Base-by-base conservation (phyloP, 2,329 filamentous ascomycete species). In the Chaetomium sp. region DNA sequence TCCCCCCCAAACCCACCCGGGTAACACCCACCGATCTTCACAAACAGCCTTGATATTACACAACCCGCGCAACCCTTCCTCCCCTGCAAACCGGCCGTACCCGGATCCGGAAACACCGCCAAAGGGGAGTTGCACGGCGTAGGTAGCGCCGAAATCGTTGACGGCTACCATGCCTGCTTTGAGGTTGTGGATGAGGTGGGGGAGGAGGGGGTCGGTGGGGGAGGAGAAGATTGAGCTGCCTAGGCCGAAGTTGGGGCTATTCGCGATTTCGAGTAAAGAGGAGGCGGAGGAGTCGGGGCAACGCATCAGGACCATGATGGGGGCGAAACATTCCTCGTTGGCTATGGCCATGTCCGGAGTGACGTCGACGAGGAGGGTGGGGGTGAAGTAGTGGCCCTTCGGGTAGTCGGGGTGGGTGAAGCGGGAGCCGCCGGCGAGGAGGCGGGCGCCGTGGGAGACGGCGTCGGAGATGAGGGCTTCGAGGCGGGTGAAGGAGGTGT, bases 101-200 rank as follows among this genome's bases (percentile, higher is more conserved):
- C 89, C 94, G 32, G 88, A 95, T 1, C 91, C 92, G 56, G 82
- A 84, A n/a, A 89, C 84, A 53, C 91, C 94, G 40, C 94, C 94
- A 71, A 99, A 99, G 0, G 94, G 94, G 41, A 99, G 74, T 72
- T 96, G 91, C 6, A 95, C 91, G 52, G 92, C 90, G 68, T 99
- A 99, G 71, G 85, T 96, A 34, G 85, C 87, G 19, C 86, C 94
- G 67, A 99, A 99, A 74, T 99, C 94, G 69, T 99, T 99, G 63
- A 99, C 82, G 32, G 90, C 85, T 0, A 97, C 89, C 88, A 96
- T 96, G 45, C 94, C 94, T 0, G 88, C 85, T 59, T 86, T 82
- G 51, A 96, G 78, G 32, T 83, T 81, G 19, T 72, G 72, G 1
- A 92, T 83, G 34, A 95, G 82, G 12, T 74, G 74, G 12, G 79